Evolutionary conservation across 208 protist species (phyloP), one percentile per base, ranked within the genome.

Genomic region (Crithidia mellificae): DNA sequence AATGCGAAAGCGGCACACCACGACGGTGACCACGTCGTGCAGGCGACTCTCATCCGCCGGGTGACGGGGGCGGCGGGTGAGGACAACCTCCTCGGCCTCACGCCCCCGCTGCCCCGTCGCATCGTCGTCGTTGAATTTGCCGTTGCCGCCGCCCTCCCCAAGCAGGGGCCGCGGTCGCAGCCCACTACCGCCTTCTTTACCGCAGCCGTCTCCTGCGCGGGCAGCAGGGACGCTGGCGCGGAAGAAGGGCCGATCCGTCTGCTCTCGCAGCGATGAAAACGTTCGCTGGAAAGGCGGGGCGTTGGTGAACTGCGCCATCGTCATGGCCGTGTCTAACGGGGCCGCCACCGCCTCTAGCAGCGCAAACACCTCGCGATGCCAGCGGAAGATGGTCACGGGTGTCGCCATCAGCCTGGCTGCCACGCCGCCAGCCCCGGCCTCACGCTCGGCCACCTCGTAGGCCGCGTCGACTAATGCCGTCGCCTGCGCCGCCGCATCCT

Each of bases 11-110:
- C 68, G 51, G 25, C 68, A 74, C 58, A 74, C 59, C 50, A 74
- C 68, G 19, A 74, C 68, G 12, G 68, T 74, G 29, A 74, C 68
- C 17, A 63, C 59, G 47, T 67, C 59, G 44, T 63, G 50, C 51
- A 52, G 17, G 20, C 56, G 29, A n/a, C 59, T 74, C 53, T 47
- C 34, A 14, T 66, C 59, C 6, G 47, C 52, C 6, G 58, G 68
- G 36, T 67, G 58, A 5, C 29, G 51, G 12, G 68, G 68, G 38
- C 59, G 59, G 9, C 68, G 59, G 0, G 59, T 46, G 12, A 74
- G 55, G 8, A 63, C 30, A 0, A 50, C 43, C n/a, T 52, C 46
- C 2, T n/a, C n/a, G n/a, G 6, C 41, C n/a, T 20, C 46, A 24
- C 58, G 41, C 7, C 19, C 4, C 5, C 32, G 1, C 5, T 52